phyloP scores from a whole-genome alignment of 371 early-diverging fungal species.

The Mortierella sp. region DNA sequence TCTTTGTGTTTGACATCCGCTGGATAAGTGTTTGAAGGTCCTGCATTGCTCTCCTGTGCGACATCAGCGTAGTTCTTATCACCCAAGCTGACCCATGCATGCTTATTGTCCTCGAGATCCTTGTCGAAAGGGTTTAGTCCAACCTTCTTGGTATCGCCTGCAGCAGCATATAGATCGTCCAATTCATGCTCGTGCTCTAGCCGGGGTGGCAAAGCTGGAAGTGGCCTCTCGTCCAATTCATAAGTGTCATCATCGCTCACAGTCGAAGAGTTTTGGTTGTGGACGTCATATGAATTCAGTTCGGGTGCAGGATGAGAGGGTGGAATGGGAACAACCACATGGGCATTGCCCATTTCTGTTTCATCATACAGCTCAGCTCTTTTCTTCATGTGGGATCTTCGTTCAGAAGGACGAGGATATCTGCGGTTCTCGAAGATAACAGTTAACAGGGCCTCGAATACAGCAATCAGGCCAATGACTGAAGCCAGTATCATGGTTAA shows the following conservation, averaged over 20 bases:
- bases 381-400: background rate
- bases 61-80: background rate
- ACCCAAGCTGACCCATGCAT: background rate
- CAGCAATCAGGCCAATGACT: background rate
- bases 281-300: background rate
- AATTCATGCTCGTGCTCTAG: background rate
- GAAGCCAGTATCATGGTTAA: background rate
- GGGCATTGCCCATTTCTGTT: constrained; percentile 8
- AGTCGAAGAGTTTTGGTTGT: background rate
- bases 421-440: constrained; percentile 16
- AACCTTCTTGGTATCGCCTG: background rate
- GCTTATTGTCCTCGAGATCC: background rate
- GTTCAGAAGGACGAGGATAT: background rate
- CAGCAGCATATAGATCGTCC: background rate
- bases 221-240: background rate
- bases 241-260: background rate
- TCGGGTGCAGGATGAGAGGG: background rate
- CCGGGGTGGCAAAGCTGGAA: constrained; percentile 7
- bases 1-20: constrained; percentile 7
- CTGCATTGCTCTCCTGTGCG: background rate
- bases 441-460: constrained; percentile 24
- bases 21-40: constrained; percentile 14
- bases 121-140: background rate
- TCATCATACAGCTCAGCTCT: background rate
- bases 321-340: background rate